Percentiles rank a stretch among this genome's conserved stretches.
These are phyloP conservation scores for Parachaetomium inaequale DNA, from an alignment of 495 filamentous ascomycete species.

Conservation along the genomic window DNA sequence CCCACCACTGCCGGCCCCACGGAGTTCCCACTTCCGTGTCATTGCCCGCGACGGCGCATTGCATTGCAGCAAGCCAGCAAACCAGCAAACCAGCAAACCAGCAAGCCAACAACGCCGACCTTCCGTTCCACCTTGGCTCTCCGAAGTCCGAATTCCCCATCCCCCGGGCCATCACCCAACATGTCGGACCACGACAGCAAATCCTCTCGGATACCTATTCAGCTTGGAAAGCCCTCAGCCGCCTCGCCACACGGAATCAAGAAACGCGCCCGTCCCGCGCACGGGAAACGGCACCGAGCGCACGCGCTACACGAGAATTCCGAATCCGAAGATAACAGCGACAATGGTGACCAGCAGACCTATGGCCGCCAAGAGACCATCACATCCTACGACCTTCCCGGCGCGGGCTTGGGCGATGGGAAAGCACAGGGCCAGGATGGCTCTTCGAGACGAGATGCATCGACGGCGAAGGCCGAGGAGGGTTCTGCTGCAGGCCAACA, in stretches of 20 bases:
- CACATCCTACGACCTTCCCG: slow-evolving; percentile 27
- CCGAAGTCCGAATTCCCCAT: too few relatives aligned
- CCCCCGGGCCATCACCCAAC: too few relatives aligned
- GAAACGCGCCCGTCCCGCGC: slow-evolving; percentile 31
- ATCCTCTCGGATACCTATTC: slow-evolving; percentile 38
- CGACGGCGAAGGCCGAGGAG: not conserved
- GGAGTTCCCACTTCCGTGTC: not conserved
- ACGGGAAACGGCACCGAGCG: slow-evolving; percentile 40
- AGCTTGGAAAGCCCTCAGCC: slow-evolving; percentile 27
- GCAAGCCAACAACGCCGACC: not conserved
- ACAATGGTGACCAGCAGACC: slow-evolving; percentile 15
- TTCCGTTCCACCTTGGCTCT: too few relatives aligned
- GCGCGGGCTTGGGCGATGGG: not conserved
- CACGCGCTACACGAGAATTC: slow-evolving; percentile 32
- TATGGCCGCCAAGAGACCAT: slow-evolving; percentile 34
- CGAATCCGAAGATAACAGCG: slow-evolving; percentile 35
- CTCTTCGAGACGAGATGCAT: not conserved
- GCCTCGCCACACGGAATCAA: slow-evolving; percentile 26
- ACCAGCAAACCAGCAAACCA: not conserved
- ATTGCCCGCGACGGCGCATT: not conserved
- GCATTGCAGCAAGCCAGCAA: not conserved
- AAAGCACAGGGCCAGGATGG: not conserved
- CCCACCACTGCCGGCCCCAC: not conserved
- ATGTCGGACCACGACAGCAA: slow-evolving; percentile 25
- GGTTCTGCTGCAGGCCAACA: not conserved